phyloP scores from a whole-genome alignment of 1,284 basidiomycete species.

The Dichomitus squalens region DNA sequence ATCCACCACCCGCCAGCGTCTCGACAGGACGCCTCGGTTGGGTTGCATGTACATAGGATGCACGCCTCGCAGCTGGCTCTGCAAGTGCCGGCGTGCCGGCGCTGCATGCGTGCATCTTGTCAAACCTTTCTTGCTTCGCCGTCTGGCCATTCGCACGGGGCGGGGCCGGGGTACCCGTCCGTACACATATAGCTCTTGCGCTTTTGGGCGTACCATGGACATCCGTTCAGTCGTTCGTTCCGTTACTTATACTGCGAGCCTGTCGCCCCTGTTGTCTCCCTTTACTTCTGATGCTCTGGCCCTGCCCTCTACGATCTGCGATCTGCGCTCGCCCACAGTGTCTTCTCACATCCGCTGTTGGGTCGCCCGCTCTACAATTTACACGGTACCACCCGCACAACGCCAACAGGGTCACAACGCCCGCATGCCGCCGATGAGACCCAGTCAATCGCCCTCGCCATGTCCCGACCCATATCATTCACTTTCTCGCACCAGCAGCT shows the following conservation, averaged over 20 bases:
- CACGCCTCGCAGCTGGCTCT: slow-evolving; percentile 21
- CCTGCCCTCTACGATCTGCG: slow-evolving; percentile 5
- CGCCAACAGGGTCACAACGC: not conserved
- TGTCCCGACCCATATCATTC: not conserved
- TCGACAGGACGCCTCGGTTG: slow-evolving; percentile 1
- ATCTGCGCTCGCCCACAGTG: not conserved
- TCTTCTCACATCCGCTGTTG: not conserved
- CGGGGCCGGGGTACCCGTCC: slow-evolving; percentile 10
- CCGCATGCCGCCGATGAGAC: no score
- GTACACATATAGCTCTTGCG: not conserved
- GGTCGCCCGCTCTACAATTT: not conserved
- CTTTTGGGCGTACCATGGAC: slow-evolving; percentile 14
- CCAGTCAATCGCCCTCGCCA: no score
- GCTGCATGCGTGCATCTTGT: not conserved
- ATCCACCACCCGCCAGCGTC: no score
- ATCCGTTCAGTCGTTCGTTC: slow-evolving; percentile 11
- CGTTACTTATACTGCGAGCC: slow-evolving; percentile 8
- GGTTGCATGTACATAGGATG: not conserved
- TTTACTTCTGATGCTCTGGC: slow-evolving; percentile 16
- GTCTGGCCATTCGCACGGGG: not conserved
- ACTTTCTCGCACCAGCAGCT: slow-evolving; percentile 11
- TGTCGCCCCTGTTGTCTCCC: slow-evolving; percentile 10
- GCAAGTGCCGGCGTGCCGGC: slow-evolving; percentile 8
- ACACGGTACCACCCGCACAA: not conserved
- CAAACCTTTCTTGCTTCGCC: slow-evolving; percentile 5